These are phyloP conservation scores for Metarhizium humberi DNA, from an alignment of 2,329 filamentous ascomycete species.

Conservation along the genomic window DNA sequence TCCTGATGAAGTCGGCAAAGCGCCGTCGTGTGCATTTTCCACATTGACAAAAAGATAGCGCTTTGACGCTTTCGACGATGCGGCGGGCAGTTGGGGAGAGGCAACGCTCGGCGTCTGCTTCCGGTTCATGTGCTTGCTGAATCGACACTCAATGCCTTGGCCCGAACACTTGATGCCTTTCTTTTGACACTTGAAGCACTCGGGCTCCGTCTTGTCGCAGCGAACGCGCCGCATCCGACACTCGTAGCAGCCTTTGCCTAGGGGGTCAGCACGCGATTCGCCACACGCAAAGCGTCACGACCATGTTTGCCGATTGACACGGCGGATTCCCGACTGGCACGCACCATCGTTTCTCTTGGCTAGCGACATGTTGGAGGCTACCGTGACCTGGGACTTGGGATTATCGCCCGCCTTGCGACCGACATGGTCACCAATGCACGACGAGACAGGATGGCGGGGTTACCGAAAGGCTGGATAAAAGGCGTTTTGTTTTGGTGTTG, in stretches of 20 bases:
- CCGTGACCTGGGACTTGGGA: neutral
- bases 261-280: neutral
- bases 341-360: constrained; percentile 18
- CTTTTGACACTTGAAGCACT: constrained; percentile 29
- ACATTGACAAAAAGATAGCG: neutral
- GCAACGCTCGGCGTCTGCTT: neutral
- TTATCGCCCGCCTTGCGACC: neutral
- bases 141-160: constrained; percentile 24
- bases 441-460: neutral
- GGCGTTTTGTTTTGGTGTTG: neutral
- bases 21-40: neutral
- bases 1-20: neutral
- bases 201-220: constrained; percentile 29
- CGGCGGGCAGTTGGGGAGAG: neutral
- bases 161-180: constrained; percentile 29
- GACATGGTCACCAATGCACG: neutral
- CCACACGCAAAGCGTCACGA: neutral
- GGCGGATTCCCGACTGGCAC: neutral
- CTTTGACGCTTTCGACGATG: neutral
- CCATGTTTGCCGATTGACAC: neutral
- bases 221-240: constrained; percentile 27
- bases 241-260: constrained; percentile 25
- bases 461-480: neutral
- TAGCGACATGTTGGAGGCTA: constrained; percentile 13
- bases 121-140: constrained; percentile 20